These are phyloP conservation scores for Penicillium paxilli DNA, from an alignment of 495 filamentous ascomycete genomes.

Conservation along the genomic window DNA sequence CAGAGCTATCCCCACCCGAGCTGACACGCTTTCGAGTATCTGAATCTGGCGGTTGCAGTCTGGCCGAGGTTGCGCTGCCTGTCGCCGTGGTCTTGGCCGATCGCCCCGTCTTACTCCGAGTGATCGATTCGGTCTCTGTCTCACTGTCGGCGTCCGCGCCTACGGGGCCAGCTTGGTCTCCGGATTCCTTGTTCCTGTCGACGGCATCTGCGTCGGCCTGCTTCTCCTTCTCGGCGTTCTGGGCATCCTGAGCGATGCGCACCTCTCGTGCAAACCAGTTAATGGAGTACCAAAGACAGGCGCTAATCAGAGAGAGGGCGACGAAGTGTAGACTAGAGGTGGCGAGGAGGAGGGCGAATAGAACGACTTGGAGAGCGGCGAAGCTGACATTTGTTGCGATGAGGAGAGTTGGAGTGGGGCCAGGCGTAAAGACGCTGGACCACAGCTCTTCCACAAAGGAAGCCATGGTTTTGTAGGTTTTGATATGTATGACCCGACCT, in stretches of 20 bases:
- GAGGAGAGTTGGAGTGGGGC: slow-evolving; percentile 82
- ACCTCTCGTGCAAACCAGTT: slow-evolving; percentile 96
- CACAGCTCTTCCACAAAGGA: slow-evolving; percentile 81
- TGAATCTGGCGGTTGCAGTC: slow-evolving; percentile 32
- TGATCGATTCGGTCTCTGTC: slow-evolving; percentile 49
- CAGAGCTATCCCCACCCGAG: slow-evolving; percentile 46
- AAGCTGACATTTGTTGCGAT: slow-evolving; percentile 91
- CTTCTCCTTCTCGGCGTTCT: slow-evolving; percentile 51
- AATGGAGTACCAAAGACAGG: slow-evolving; percentile 84
- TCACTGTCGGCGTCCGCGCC: slow-evolving; percentile 38
- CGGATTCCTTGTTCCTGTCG: slow-evolving; percentile 34
- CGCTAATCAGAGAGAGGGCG: slow-evolving; percentile 73
- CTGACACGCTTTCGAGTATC: slow-evolving; percentile 43
- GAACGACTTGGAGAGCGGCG: slow-evolving; percentile 75
- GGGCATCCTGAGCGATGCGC: slow-evolving; percentile 55
- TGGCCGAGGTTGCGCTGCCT: slow-evolving; percentile 22
- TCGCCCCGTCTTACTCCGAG: slow-evolving; percentile 15
- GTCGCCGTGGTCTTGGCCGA: slow-evolving; percentile 22
- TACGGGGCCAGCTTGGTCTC: slow-evolving; percentile 15
- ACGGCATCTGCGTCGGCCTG: slow-evolving; percentile 23
- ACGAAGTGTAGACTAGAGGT: slow-evolving; percentile 90
- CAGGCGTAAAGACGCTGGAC: slow-evolving; percentile 88
- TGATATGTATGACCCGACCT: no score
- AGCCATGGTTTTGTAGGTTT: slow-evolving; percentile 56
- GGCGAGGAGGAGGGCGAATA: slow-evolving; percentile 72